phyloP scores from a whole-genome alignment of 2,329 filamentous ascomycete genomes.

The Diaporthe aspalathi region DNA sequence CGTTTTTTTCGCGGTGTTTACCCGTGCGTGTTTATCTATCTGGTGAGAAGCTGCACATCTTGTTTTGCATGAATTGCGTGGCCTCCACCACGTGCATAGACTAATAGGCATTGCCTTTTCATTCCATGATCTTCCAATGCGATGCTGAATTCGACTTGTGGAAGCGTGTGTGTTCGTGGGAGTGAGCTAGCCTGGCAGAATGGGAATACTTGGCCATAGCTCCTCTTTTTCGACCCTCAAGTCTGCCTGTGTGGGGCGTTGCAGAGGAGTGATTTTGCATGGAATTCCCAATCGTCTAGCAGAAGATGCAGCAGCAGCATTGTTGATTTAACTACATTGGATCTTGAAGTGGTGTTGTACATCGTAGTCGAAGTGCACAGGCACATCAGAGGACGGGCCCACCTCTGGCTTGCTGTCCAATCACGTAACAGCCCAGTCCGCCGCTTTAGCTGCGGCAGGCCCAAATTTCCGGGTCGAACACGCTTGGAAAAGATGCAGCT shows the following conservation, averaged over 20 bases:
- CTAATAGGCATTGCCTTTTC: slow-evolving; percentile 29
- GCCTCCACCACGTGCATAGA: slow-evolving; percentile 10
- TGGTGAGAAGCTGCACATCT: slow-evolving; percentile 26
- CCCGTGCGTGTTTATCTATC: slow-evolving; percentile 6
- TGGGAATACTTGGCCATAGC: no score
- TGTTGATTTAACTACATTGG: no score
- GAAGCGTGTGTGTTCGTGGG: not conserved
- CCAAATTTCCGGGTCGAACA: slow-evolving; percentile 24
- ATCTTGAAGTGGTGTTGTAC: not conserved
- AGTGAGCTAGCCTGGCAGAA: not conserved
- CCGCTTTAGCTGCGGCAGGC: slow-evolving; percentile 12
- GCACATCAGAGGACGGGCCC: not conserved
- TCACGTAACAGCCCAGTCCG: not conserved
- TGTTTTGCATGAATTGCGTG: slow-evolving; percentile 8
- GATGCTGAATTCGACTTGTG: not conserved
- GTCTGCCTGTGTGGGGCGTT: not conserved
- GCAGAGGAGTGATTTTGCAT: no score
- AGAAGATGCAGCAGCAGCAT: no score
- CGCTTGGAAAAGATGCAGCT: slow-evolving; percentile 31
- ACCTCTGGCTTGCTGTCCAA: not conserved
- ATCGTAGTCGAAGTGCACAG: not conserved
- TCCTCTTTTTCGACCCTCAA: not conserved
- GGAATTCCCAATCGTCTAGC: not conserved
- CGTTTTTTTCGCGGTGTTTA: slow-evolving; percentile 24
- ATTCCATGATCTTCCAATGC: slow-evolving; percentile 11